phyloP scores from a whole-genome alignment of 345 rosid species.

The Eucalyptus cloeziana region DNA sequence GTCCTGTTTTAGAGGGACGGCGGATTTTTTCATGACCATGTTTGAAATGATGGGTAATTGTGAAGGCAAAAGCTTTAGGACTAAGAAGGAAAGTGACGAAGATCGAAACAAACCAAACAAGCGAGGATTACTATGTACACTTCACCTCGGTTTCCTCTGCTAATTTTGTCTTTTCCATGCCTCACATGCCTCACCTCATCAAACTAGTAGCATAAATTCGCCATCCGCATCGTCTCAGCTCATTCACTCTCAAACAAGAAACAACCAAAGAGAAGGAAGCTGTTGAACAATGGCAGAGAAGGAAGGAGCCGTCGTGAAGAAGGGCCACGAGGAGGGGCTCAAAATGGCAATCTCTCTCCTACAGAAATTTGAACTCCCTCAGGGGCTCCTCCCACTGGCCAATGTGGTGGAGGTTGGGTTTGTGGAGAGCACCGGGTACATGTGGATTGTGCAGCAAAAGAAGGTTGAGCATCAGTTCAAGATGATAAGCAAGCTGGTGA shows the following conservation, averaged over 20 bases:
- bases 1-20: not conserved
- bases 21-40: not conserved
- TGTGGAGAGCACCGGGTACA: conserved; percentile 27
- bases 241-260: not conserved
- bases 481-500: conserved; percentile 28
- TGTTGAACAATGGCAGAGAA: not conserved
- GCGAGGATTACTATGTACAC: not conserved
- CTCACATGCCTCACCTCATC: not conserved
- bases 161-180: not conserved
- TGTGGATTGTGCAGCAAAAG: conserved; percentile 38
- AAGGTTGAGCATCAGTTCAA: conserved; percentile 35
- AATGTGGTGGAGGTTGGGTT: conserved; percentile 28
- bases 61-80: not conserved
- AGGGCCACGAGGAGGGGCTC: conserved; percentile 11
- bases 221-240: not conserved
- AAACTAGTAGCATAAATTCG: not conserved
- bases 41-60: not conserved
- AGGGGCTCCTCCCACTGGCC: conserved; percentile 30
- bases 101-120: not conserved
- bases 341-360: conserved; percentile 11
- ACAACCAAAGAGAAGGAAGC: not conserved
- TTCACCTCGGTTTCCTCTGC: not conserved
- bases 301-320: conserved; percentile 13
- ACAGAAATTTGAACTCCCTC: conserved; percentile 20
- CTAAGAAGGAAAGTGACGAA: not conserved